Base-by-base conservation (phyloP, 495 filamentous ascomycete genomes). In the Daldinia loculata region DNA sequence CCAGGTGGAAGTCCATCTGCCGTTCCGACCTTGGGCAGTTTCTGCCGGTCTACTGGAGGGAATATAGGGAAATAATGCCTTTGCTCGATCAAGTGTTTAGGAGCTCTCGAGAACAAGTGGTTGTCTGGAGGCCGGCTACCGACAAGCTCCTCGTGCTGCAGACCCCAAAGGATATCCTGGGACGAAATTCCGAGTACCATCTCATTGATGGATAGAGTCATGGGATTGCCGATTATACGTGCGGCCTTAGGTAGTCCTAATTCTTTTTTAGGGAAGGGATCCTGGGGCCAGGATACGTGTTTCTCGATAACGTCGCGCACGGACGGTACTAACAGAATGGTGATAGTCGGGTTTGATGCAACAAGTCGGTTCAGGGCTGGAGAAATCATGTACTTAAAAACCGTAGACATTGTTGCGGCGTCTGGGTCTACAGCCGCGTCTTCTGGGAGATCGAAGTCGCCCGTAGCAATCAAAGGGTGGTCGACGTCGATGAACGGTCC, bases 401-500 rank as follows among this genome's bases (percentile, higher is more conserved):
- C 85, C 32, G 92, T 92, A 11, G 88, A 83, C 70, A 99, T 85
- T 8, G 93, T 96, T 7, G 89, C 90, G 3, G 88, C 88, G 75
- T 95, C 92, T 0, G 91, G 89, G 43, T 94, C 89, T 56, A 88
- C 79, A 14, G 72, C 52, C n/a, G 88, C 81, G 61, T 90, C 87
- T 4, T 92, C 88, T 4, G 93, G 94, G 26, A 97, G 86, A 72
- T 97, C 94, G 72, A 97, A 97, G 74, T 97, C 93, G 22, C 95
- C 95, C 2, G 89, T 86, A 60, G 91, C 90, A 56, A 99, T 85
- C n/a, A 95, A 81, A 4, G 95, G 95, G 74, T 99, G 95, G 66
- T 96, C 93, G 48, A 89, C 82, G 76, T 98, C 95, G 61, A 99
- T 84, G 77, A 98, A 97, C 2, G 95, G 95, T 0, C 95, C 95